phyloP scores from a whole-genome alignment of 2,329 filamentous ascomycete species.

The Rasamsonia emersonii region DNA sequence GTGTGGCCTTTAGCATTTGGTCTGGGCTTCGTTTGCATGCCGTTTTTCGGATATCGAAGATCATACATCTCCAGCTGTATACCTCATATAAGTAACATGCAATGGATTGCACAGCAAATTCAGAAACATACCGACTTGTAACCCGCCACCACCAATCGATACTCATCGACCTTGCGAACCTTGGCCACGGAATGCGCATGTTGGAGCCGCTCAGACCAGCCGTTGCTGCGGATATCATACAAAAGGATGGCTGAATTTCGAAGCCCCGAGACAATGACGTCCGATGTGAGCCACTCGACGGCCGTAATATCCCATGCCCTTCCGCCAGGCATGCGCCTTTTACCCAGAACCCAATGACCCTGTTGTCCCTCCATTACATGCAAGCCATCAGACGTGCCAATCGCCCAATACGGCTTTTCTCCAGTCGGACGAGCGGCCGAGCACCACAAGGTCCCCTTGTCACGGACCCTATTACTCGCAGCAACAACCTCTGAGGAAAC shows the following conservation, averaged over 20 bases:
- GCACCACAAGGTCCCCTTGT: slow-evolving; percentile 25
- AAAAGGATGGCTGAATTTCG: slow-evolving; percentile 26
- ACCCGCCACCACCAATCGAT: slow-evolving; percentile 27
- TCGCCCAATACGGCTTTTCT: slow-evolving; percentile 23
- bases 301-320: slow-evolving; percentile 20
- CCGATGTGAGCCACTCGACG: slow-evolving; percentile 30
- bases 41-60: slow-evolving; percentile 25
- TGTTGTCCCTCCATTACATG: slow-evolving; percentile 20
- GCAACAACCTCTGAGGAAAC: too few relatives aligned
- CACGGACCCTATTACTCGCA: slow-evolving; percentile 19
- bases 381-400: slow-evolving; percentile 30
- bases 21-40: slow-evolving; percentile 18
- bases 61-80: slow-evolving; percentile 34
- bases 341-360: too few relatives aligned
- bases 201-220: slow-evolving; percentile 22
- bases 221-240: slow-evolving; percentile 26
- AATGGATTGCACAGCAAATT: not conserved
- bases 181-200: slow-evolving; percentile 26
- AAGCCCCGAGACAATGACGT: slow-evolving; percentile 28
- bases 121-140: slow-evolving; percentile 19
- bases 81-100: not conserved
- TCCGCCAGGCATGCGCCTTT: too few relatives aligned
- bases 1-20: slow-evolving; percentile 19
- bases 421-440: slow-evolving; percentile 26
- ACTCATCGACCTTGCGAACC: slow-evolving; percentile 27